phyloP scores from a whole-genome alignment of 2,329 filamentous ascomycete genomes.

The Ploettnerulaceae sp. region DNA sequence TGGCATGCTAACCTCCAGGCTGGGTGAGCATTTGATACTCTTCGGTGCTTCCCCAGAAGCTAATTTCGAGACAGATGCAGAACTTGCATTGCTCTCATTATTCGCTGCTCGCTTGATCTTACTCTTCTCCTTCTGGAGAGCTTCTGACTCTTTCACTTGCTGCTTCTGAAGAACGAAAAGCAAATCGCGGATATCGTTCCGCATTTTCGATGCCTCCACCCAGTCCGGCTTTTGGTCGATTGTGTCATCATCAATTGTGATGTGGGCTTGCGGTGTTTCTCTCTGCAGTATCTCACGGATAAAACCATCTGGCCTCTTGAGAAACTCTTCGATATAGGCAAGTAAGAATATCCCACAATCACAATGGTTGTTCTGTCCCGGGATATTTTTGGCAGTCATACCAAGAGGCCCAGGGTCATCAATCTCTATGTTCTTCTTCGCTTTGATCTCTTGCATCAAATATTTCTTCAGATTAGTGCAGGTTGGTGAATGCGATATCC shows the following conservation, averaged over 20 bases:
- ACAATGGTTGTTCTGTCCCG: constrained; percentile 74
- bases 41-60: constrained; percentile 4
- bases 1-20: not conserved
- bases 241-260: constrained; percentile 28
- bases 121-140: constrained; percentile 1
- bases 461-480: constrained; percentile 70
- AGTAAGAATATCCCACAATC: constrained; percentile 89
- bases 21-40: constrained; percentile 1
- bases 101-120: constrained; percentile 9
- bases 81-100: not conserved
- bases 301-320: constrained; percentile 68
- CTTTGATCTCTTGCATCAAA: constrained; percentile 64
- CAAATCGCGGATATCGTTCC: constrained; percentile 59
- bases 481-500: constrained; percentile 56
- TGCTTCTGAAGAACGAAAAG: constrained; percentile 58
- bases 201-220: constrained; percentile 52
- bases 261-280: not conserved
- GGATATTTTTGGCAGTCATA: constrained; percentile 70
- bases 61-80: not conserved
- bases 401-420: constrained; percentile 36
- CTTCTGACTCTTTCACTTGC: constrained; percentile 36
- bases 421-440: constrained; percentile 45
- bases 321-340: constrained; percentile 78
- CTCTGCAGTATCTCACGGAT: constrained; percentile 60
- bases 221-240: constrained; percentile 37